Conservation (phyloP, 2,329 filamentous ascomycete species). For the Magnaporthiopsis rhizophila region DNA sequence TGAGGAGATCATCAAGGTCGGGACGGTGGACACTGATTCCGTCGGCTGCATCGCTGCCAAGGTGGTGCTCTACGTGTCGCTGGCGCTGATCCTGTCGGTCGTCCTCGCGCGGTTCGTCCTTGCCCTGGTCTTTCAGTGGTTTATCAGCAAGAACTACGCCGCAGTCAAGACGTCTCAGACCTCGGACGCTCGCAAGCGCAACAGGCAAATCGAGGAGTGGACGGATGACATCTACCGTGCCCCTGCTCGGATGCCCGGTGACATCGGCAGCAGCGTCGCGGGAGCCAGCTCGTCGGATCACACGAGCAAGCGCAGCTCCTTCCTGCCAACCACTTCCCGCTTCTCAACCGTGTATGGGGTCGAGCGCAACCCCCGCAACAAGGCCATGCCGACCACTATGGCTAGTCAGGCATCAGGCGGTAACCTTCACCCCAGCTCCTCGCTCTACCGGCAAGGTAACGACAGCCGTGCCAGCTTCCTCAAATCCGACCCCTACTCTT, state of each 20-base stretch:
- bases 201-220: constrained; percentile 96
- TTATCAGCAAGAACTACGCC: constrained; percentile 78
- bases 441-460: constrained; percentile 61
- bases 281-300: constrained; percentile 53
- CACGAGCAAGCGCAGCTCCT: constrained; percentile 73
- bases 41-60: constrained; percentile 96
- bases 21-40: constrained; percentile 89
- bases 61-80: constrained; percentile 89
- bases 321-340: constrained; percentile 87
- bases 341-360: constrained; percentile 86
- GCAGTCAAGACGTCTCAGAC: constrained; percentile 78
- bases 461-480: constrained; percentile 59
- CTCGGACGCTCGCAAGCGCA: constrained; percentile 72
- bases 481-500: constrained; percentile 47
- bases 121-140: constrained; percentile 92
- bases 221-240: constrained; percentile 94
- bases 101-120: constrained; percentile 82
- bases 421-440: constrained; percentile 56
- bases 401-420: constrained; percentile 75
- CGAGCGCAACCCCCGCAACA: constrained; percentile 47
- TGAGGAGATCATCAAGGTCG: constrained; percentile 90
- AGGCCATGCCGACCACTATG: constrained; percentile 78
- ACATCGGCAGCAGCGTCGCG: constrained; percentile 57
- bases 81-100: constrained; percentile 86
- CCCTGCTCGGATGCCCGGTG: constrained; percentile 69